phyloP scores from a whole-genome alignment of 257 asterid genomes.

The Gardenia jasminoides region DNA sequence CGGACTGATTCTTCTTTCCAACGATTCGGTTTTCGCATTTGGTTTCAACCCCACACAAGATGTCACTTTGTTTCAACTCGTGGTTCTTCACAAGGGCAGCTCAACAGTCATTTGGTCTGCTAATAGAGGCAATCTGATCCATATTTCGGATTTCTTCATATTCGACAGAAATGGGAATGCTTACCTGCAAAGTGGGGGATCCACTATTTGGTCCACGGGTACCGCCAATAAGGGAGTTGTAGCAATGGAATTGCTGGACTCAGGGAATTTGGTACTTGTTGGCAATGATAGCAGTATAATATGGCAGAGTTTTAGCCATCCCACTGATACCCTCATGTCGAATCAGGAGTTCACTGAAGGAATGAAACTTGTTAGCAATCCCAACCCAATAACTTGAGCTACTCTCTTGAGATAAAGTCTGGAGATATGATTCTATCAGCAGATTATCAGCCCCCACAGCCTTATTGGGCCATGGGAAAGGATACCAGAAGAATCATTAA shows the following conservation, averaged over 20 bases:
- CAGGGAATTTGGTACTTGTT: constrained; percentile 70
- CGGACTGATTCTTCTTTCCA: constrained; percentile 72
- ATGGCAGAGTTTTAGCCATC: constrained; percentile 87
- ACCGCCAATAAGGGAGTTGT: constrained; percentile 69
- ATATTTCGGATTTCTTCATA: constrained; percentile 49
- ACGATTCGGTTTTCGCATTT: constrained; percentile 63
- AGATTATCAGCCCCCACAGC: constrained; percentile 55
- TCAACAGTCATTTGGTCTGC: constrained; percentile 82
- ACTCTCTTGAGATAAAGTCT: constrained; percentile 67
- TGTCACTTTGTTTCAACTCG: constrained; percentile 66
- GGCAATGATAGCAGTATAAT: constrained; percentile 45
- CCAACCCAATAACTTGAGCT: constrained; percentile 56
- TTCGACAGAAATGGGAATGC: constrained; percentile 72
- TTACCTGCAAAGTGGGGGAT: constrained; percentile 44
- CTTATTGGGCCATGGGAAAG: constrained; percentile 75
- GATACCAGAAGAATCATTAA: constrained; percentile 68
- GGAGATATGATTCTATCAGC: constrained; percentile 75
- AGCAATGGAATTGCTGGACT: constrained; percentile 57
- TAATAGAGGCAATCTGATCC: constrained; percentile 60
- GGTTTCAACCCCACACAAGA: constrained; percentile 64
- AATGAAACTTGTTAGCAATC: constrained; percentile 62
- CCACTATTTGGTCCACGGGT: constrained; percentile 61
- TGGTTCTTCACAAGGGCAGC: constrained; percentile 61
- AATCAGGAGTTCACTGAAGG: constrained; percentile 62
- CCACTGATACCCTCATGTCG: constrained; percentile 70